A percentile compares a stretch with the other conserved stretches of the same genome.
phyloP scores from a whole-genome alignment of 176 grass and related monocot genomes.

The Paspalum notatum region DNA sequence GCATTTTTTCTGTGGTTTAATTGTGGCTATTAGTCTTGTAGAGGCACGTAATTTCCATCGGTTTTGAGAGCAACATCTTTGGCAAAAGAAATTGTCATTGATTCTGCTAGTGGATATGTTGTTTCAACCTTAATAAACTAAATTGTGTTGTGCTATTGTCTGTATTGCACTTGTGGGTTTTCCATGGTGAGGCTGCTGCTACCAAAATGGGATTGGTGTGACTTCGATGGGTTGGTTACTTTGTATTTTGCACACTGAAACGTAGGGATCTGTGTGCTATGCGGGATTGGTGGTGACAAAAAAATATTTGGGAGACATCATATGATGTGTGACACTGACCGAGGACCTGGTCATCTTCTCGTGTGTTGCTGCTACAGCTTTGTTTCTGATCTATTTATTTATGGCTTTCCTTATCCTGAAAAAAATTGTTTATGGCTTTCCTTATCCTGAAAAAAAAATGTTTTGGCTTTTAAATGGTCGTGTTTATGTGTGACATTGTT shows the following conservation, averaged over 20 bases:
- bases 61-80: background rate
- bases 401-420: too few relatives aligned
- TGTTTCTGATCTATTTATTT: background rate
- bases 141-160: background rate
- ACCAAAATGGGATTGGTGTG: constrained; percentile 18
- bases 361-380: background rate
- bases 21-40: background rate
- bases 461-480: background rate
- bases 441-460: background rate
- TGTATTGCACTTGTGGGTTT: background rate
- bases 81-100: background rate
- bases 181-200: constrained; percentile 13
- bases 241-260: constrained; percentile 20
- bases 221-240: constrained; percentile 32
- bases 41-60: background rate
- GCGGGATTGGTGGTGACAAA: background rate
- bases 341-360: background rate
- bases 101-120: background rate
- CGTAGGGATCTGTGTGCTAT: constrained; percentile 10
- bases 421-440: too few relatives aligned
- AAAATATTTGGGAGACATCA: background rate
- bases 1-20: background rate
- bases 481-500: background rate
- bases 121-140: background rate
- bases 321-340: too few relatives aligned